phyloP scores from a whole-genome alignment of 129 eudicot species.

The Kitagawia praeruptora region DNA sequence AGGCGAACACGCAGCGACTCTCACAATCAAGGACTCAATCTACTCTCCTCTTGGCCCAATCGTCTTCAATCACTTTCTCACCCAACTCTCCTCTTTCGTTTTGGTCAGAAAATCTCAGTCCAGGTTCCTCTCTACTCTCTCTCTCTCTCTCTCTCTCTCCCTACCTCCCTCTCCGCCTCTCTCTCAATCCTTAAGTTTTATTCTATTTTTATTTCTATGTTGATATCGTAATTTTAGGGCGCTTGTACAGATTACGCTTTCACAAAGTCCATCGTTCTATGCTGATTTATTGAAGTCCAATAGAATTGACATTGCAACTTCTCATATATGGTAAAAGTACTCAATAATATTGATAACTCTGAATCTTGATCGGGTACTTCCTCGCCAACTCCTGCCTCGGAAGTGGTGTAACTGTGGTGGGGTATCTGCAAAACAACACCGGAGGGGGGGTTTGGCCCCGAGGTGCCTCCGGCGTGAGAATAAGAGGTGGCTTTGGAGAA shows the following conservation, averaged over 20 bases:
- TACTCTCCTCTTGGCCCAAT: conserved; percentile 46
- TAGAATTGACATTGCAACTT: conserved; percentile 34
- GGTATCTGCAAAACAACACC: no score
- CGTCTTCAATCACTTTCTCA: conserved; percentile 69
- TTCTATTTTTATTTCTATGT: background rate
- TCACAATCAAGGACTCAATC: conserved; percentile 63
- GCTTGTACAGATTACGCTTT: conserved; percentile 56
- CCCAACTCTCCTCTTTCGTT: conserved; percentile 64
- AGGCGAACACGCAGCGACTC: conserved; percentile 93
- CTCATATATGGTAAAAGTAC: conserved; percentile 42
- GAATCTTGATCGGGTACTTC: no score
- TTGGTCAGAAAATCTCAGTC: conserved; percentile 64
- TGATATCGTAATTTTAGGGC: conserved; percentile 42
- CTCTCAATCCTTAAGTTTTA: background rate
- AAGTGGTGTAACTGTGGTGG: no score
- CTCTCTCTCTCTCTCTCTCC: background rate
- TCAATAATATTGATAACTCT: no score
- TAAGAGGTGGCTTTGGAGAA: no score
- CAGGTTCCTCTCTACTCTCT: conserved; percentile 24
- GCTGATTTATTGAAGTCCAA: conserved; percentile 45
- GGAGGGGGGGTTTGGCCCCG: no score
- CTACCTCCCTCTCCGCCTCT: background rate
- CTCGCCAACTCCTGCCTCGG: no score
- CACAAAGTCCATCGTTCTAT: conserved; percentile 58
- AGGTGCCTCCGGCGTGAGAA: no score